Conservation (phyloP, 352 stramenopile genomes). For the Phytopythium helicoides region DNA sequence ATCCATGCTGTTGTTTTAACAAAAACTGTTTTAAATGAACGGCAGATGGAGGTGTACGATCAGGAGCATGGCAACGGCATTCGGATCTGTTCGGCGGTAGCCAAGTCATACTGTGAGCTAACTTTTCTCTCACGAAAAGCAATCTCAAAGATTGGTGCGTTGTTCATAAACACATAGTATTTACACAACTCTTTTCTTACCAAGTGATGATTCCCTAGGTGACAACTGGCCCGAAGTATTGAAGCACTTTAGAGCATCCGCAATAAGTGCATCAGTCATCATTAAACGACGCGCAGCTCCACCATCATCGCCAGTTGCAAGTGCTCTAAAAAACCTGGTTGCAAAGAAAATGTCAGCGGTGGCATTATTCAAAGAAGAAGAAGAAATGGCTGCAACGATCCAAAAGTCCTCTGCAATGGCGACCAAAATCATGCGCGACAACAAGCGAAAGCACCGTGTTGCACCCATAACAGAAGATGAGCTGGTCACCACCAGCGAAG, state of each 20-base stretch:
- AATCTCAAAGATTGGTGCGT: constrained; percentile 73
- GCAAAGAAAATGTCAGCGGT: neutral
- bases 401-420: constrained; percentile 30
- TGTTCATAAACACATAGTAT: neutral
- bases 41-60: constrained; percentile 81
- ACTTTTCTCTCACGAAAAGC: constrained; percentile 77
- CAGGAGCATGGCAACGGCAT: constrained; percentile 76
- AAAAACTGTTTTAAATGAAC: no score
- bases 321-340: neutral
- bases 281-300: constrained; percentile 35
- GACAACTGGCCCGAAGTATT: constrained; percentile 70
- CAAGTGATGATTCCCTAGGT: no score
- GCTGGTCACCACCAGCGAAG: neutral
- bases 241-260: constrained; percentile 49
- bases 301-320: neutral
- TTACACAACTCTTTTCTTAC: neutral
- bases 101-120: constrained; percentile 74
- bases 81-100: constrained; percentile 78
- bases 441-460: constrained; percentile 7
- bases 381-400: constrained; percentile 22
- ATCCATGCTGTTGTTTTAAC: no score
- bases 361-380: constrained; percentile 20
- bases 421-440: constrained; percentile 13
- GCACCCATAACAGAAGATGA: neutral
- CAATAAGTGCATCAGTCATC: constrained; percentile 24